Conservation (phyloP, 2,329 filamentous ascomycete species). For the Penicillium sp. region DNA sequence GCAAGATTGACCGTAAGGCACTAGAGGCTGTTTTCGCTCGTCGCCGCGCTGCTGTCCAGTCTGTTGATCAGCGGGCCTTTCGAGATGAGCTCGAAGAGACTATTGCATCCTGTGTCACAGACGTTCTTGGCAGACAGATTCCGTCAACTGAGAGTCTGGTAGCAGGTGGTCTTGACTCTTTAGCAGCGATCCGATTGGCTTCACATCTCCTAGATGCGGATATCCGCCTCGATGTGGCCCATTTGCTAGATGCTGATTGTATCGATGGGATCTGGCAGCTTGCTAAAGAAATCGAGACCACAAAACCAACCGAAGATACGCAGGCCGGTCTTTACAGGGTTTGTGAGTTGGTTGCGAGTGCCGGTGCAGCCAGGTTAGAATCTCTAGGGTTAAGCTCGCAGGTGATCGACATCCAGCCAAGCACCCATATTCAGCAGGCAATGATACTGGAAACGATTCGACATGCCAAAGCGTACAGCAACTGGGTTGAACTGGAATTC, state of each 20-base stretch:
- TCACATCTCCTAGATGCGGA: conserved; percentile 62
- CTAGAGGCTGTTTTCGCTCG: conserved; percentile 58
- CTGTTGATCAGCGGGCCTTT: conserved; percentile 12
- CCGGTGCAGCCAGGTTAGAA: conserved; percentile 47
- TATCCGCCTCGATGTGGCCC: conserved; percentile 57
- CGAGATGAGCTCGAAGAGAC: conserved; percentile 28
- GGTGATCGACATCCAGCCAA: conserved; percentile 53
- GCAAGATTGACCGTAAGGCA: conserved; percentile 73
- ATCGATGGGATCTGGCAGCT: conserved; percentile 40
- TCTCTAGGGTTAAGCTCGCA: conserved; percentile 21
- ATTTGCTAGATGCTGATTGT: conserved; percentile 61
- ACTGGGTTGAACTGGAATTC: conserved; percentile 70
- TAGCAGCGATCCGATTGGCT: conserved; percentile 63
- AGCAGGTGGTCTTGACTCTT: conserved; percentile 65
- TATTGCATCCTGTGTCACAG: conserved; percentile 45
- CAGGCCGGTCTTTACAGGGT: conserved; percentile 12
- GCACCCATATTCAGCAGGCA: conserved; percentile 72
- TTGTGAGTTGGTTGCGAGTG: conserved; percentile 23
- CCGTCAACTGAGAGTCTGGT: conserved; percentile 48
- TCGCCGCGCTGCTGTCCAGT: conserved; percentile 21
- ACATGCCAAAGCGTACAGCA: conserved; percentile 68
- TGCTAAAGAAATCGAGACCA: conserved; percentile 22
- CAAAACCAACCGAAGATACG: conserved; percentile 22
- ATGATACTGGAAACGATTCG: conserved; percentile 76
- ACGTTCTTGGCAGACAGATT: conserved; percentile 44